Evolutionary conservation across 441 rosid genomes (phyloP).

Genomic region (Jatropha multifida): DNA sequence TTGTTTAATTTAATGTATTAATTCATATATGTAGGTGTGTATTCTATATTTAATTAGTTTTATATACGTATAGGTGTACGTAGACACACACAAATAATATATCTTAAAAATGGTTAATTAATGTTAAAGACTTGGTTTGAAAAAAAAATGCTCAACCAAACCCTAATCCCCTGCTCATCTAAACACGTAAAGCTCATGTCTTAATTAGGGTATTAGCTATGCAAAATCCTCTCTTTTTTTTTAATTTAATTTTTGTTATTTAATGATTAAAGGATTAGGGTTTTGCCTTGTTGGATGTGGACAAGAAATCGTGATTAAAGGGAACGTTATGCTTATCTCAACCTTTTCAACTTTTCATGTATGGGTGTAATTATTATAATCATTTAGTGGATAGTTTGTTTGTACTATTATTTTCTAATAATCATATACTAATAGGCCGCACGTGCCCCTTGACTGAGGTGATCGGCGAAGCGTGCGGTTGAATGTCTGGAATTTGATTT

Average conservation of each 20-base stretch:
- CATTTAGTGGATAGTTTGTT: neutral
- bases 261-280: constrained; percentile 30
- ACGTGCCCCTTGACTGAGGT: constrained; percentile 37
- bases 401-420: constrained; percentile 15
- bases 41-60: too few relatives aligned
- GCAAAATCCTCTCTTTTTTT: neutral
- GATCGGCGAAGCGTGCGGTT: constrained; percentile 37
- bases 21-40: too few relatives aligned
- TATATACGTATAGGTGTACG: too few relatives aligned
- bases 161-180: too few relatives aligned
- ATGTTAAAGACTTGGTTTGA: too few relatives aligned
- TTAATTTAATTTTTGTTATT: neutral
- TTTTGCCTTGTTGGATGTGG: constrained; percentile 31
- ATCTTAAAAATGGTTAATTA: too few relatives aligned
- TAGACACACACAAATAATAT: too few relatives aligned
- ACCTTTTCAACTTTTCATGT: neutral
- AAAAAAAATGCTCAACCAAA: too few relatives aligned
- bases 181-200: too few relatives aligned
- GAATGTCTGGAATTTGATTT: constrained; percentile 20
- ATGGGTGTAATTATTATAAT: constrained; percentile 27
- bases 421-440: constrained; percentile 37
- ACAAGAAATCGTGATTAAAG: constrained; percentile 42
- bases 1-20: too few relatives aligned
- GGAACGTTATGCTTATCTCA: constrained; percentile 17
- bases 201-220: too few relatives aligned